Evolutionary conservation across 148 eudicot genomes (phyloP).

Genomic region (Chenopodium suecicum): DNA sequence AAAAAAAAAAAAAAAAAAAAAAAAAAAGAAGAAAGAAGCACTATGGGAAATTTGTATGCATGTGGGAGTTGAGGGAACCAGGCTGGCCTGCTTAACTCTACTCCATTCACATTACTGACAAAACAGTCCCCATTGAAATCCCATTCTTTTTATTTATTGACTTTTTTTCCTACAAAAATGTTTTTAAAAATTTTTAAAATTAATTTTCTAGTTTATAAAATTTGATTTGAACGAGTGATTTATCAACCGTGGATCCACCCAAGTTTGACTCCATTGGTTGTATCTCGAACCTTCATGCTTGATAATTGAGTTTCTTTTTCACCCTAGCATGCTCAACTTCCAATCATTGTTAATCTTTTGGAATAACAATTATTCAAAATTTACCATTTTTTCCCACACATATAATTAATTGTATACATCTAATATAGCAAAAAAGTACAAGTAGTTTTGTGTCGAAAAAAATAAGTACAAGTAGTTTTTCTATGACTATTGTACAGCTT

Average conservation of each 20-base stretch:
- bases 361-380: too few relatives aligned
- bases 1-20: too few relatives aligned
- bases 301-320: neutral
- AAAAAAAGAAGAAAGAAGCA: neutral
- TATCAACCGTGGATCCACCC: conserved; percentile 9
- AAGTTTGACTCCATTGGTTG: neutral
- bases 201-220: neutral
- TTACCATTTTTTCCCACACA: too few relatives aligned
- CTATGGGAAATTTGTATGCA: neutral
- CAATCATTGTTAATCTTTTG: neutral
- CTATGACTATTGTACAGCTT: too few relatives aligned
- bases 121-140: neutral
- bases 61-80: conserved; percentile 30
- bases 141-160: conserved; percentile 5
- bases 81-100: conserved; percentile 28
- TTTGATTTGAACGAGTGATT: neutral
- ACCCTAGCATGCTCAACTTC: neutral
- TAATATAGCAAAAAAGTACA: too few relatives aligned
- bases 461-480: too few relatives aligned
- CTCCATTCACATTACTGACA: conserved; percentile 21
- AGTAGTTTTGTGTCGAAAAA: too few relatives aligned
- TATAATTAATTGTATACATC: too few relatives aligned
- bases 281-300: neutral
- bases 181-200: neutral
- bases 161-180: neutral